These are phyloP conservation scores for Pleurotus salmoneostramineus DNA, from an alignment of 768 basidiomycete species.

Conservation along the genomic window DNA sequence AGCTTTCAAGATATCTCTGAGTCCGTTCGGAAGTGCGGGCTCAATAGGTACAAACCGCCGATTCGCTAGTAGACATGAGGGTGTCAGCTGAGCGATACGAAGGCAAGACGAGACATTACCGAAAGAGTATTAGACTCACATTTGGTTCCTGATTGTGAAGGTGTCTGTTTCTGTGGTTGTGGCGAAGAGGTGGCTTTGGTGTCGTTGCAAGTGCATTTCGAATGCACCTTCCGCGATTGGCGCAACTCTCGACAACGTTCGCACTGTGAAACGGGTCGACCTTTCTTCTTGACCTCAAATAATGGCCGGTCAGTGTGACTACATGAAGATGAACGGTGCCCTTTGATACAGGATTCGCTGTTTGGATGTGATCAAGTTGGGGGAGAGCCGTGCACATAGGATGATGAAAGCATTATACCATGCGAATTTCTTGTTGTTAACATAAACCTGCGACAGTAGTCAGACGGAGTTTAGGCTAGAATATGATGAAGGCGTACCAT, in stretches of 20 bases:
- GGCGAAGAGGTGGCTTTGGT: slow-evolving; percentile 30
- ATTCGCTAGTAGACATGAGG: slow-evolving; percentile 30
- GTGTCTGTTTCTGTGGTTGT: slow-evolving; percentile 23
- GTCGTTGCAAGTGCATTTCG: slow-evolving; percentile 69
- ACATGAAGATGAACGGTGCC: slow-evolving; percentile 88
- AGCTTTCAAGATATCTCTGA: slow-evolving; percentile 48
- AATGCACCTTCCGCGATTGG: slow-evolving; percentile 76
- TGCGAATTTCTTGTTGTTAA: slow-evolving; percentile 73
- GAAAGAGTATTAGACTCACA: slow-evolving; percentile 13
- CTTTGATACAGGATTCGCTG: slow-evolving; percentile 93
- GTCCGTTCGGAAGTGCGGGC: slow-evolving; percentile 71
- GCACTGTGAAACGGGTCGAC: slow-evolving; percentile 89
- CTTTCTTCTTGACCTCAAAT: slow-evolving; percentile 94
- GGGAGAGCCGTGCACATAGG: background rate
- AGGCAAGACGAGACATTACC: background rate
- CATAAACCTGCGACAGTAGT: slow-evolving; percentile 47
- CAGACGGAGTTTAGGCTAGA: no score
- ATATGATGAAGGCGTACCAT: no score
- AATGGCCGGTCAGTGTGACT: slow-evolving; percentile 83
- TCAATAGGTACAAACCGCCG: slow-evolving; percentile 67
- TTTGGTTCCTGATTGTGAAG: slow-evolving; percentile 15
- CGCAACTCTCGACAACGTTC: slow-evolving; percentile 78
- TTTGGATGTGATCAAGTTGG: slow-evolving; percentile 6
- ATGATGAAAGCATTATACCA: slow-evolving; percentile 43
- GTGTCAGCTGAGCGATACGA: slow-evolving; percentile 1